Evolutionary conservation across 306 rosid genomes (phyloP).

Genomic region (Acacia acuminata): DNA sequence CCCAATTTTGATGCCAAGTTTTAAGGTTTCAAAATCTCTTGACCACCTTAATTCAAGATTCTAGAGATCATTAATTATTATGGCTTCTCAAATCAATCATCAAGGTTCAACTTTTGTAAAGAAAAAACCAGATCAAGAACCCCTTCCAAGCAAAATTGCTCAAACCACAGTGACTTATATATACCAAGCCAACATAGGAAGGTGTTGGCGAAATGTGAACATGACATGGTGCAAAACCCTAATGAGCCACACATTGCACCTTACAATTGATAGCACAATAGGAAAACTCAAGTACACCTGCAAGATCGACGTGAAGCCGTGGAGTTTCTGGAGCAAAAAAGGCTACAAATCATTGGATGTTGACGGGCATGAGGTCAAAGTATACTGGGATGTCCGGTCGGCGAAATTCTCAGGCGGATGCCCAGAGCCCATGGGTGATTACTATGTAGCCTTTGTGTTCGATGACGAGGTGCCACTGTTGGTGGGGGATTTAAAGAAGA

Average conservation of each 20-base stretch:
- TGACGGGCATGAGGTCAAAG: slow-evolving; percentile 56
- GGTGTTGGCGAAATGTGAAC: slow-evolving; percentile 60
- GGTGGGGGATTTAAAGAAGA: slow-evolving; percentile 79
- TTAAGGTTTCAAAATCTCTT: neutral
- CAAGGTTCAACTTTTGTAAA: slow-evolving; percentile 35
- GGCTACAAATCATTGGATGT: slow-evolving; percentile 67
- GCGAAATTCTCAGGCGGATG: slow-evolving; percentile 56
- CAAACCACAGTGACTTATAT: slow-evolving; percentile 81
- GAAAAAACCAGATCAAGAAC: slow-evolving; percentile 64
- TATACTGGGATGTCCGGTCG: slow-evolving; percentile 79
- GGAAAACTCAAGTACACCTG: slow-evolving; percentile 57
- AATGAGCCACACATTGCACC: slow-evolving; percentile 61
- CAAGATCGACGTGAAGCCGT: slow-evolving; percentile 79
- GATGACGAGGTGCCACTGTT: slow-evolving; percentile 72
- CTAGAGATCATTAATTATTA: slow-evolving; percentile 11
- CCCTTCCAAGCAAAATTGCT: slow-evolving; percentile 54
- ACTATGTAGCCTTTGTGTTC: slow-evolving; percentile 62
- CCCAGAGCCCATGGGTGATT: slow-evolving; percentile 72
- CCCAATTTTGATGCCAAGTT: neutral
- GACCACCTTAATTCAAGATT: neutral
- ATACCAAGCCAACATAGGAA: slow-evolving; percentile 61
- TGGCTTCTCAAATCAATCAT: slow-evolving; percentile 46
- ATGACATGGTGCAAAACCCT: slow-evolving; percentile 74
- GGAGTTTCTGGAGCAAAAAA: slow-evolving; percentile 85
- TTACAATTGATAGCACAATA: slow-evolving; percentile 48